These are phyloP conservation scores for Mycena indigotica DNA, from an alignment of 768 basidiomycete species.

Conservation along the genomic window DNA sequence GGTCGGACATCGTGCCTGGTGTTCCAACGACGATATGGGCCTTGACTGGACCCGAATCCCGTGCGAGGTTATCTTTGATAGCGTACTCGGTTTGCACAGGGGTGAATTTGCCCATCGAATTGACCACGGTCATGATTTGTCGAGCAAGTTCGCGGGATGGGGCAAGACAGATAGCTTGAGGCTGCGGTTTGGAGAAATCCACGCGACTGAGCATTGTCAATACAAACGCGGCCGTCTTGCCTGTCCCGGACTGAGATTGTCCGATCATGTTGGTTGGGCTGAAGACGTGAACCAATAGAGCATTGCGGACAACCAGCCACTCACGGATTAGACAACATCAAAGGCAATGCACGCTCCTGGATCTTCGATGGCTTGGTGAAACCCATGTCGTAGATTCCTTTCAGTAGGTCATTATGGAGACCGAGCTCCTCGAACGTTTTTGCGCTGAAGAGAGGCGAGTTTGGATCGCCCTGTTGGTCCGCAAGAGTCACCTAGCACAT, in stretches of 20 bases:
- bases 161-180: conserved; percentile 92
- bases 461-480: conserved; percentile 92
- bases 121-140: conserved; percentile 95
- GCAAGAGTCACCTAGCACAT: conserved; percentile 82
- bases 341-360: conserved; percentile 92
- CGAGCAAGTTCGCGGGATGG: conserved; percentile 96
- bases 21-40: conserved; percentile 95
- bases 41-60: conserved; percentile 64
- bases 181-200: conserved; percentile 61
- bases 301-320: conserved; percentile 27
- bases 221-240: conserved; percentile 98
- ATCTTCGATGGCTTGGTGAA: conserved; percentile 99
- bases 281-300: neutral
- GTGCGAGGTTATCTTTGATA: conserved; percentile 84
- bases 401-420: conserved; percentile 86
- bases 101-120: conserved; percentile 94
- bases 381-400: conserved; percentile 92
- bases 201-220: conserved; percentile 96
- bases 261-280: conserved; percentile 99
- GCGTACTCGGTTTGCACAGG: conserved; percentile 92
- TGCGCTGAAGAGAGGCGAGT: conserved; percentile 92
- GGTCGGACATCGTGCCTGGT: conserved; percentile 91
- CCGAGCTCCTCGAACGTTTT: conserved; percentile 97
- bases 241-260: conserved; percentile 98
- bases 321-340: conserved; percentile 88